These are phyloP conservation scores for Sporothrix mexicana DNA, from an alignment of 2,329 filamentous ascomycete genomes.

Conservation along the genomic window DNA sequence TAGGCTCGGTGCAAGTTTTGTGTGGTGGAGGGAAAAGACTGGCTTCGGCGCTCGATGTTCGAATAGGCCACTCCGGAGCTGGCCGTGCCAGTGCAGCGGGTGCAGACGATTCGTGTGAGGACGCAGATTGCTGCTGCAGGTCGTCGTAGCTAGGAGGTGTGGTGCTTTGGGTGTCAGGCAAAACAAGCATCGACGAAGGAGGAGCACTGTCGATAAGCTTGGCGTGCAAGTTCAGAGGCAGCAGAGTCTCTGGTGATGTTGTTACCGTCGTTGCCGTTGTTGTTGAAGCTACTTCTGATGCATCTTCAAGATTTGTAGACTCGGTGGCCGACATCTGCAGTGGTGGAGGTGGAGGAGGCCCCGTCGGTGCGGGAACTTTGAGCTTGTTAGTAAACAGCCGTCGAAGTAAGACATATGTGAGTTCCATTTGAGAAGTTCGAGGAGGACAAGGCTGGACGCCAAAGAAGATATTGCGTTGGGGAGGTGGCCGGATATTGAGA, in stretches of 20 bases:
- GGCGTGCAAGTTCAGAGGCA: background rate
- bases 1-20: background rate
- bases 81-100: background rate
- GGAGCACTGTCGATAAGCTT: background rate
- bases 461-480: conserved; percentile 20
- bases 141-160: conserved; percentile 32
- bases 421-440: conserved; percentile 16
- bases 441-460: conserved; percentile 24
- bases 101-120: conserved; percentile 16
- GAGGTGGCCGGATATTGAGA: conserved; percentile 20
- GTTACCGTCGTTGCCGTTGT: background rate
- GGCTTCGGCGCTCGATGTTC: background rate
- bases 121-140: background rate
- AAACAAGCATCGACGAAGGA: background rate
- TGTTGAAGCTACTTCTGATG: background rate
- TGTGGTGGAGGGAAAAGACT: background rate
- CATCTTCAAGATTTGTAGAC: conserved; percentile 8
- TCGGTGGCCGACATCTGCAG: background rate
- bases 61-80: conserved; percentile 1
- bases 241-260: background rate
- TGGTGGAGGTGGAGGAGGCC: conserved; percentile 18
- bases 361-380: conserved; percentile 15
- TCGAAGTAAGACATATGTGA: conserved; percentile 1
- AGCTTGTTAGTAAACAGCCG: conserved; percentile 21
- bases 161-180: background rate